A percentile compares a stretch with the other conserved stretches of the same genome.
These are phyloP conservation scores for Tephrocybe sp. DNA, from an alignment of 768 basidiomycete species.

Conservation along the genomic window DNA sequence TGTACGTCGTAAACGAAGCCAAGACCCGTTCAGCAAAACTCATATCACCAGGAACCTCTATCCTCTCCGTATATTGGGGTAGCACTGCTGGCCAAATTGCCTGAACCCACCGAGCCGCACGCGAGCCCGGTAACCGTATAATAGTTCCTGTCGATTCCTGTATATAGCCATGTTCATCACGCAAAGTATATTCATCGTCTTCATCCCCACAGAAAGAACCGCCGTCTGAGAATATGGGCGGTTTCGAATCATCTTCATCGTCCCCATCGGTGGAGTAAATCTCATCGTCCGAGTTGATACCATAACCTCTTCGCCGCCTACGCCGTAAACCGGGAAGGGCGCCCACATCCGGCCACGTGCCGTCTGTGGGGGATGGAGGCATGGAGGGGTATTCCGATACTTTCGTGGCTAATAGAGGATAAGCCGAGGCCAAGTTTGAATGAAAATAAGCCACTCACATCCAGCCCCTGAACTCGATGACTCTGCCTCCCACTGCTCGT, in stretches of 20 bases:
- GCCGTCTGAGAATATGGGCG: constrained; percentile 19
- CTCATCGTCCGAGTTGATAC: constrained; percentile 41
- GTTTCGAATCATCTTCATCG: constrained; percentile 21
- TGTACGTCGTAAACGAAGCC: constrained; percentile 53
- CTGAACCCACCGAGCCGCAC: not conserved
- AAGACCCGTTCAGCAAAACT: constrained; percentile 35
- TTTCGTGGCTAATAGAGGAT: constrained; percentile 4
- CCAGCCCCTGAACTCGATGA: constrained; percentile 4
- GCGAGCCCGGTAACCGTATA: not conserved
- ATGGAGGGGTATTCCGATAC: constrained; percentile 12
- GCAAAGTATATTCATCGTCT: constrained; percentile 12
- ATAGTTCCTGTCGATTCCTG: not conserved
- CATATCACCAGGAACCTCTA: constrained; percentile 26
- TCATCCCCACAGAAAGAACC: constrained; percentile 21
- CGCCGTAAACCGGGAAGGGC: constrained; percentile 10
- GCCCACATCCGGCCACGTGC: constrained; percentile 5
- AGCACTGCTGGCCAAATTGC: constrained; percentile 17
- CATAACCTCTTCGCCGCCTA: constrained; percentile 36
- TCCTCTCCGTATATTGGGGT: constrained; percentile 42
- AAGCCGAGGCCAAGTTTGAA: not conserved
- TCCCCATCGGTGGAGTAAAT: constrained; percentile 22
- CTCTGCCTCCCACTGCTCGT: constrained; percentile 5
- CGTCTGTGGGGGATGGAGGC: constrained; percentile 16
- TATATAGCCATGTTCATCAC: not conserved
- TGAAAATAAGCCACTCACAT: constrained; percentile 10